Evolutionary conservation across 371 early-diverging fungal species (phyloP).

Genomic region (Nematocida displodere): DNA sequence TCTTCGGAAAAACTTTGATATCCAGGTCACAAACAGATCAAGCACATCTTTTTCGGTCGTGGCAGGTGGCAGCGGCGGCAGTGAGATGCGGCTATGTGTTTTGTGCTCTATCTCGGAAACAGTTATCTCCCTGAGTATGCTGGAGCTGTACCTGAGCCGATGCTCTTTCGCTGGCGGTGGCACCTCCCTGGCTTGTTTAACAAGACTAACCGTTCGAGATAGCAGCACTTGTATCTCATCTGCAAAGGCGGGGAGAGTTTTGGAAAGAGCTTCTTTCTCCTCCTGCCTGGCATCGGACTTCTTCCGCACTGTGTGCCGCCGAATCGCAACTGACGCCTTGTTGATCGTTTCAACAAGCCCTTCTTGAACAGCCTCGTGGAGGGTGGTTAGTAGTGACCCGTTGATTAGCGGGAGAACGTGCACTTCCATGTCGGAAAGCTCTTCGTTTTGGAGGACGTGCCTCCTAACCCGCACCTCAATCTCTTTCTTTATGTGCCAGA

Average conservation of each 20-base stretch:
- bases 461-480: constrained; percentile 5
- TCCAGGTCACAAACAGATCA: constrained; percentile 5
- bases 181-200: background rate
- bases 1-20: background rate
- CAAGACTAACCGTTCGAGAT: background rate
- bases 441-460: background rate
- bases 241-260: background rate
- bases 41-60: constrained; percentile 4
- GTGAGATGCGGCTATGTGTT: background rate
- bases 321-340: background rate
- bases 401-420: background rate
- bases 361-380: constrained; percentile 10
- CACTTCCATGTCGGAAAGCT: constrained; percentile 1
- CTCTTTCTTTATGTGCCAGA: constrained; percentile 34
- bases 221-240: background rate
- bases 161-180: background rate
- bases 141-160: constrained; percentile 1
- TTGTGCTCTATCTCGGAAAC: background rate
- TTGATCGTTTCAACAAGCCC: constrained; percentile 6
- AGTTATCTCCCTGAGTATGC: constrained; percentile 6
- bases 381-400: constrained; percentile 1
- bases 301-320: background rate
- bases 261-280: constrained; percentile 6
- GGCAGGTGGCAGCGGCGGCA: background rate
- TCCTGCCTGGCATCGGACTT: background rate